phyloP scores from a whole-genome alignment of 2,329 filamentous ascomycete genomes.

The Thelonectria olida region DNA sequence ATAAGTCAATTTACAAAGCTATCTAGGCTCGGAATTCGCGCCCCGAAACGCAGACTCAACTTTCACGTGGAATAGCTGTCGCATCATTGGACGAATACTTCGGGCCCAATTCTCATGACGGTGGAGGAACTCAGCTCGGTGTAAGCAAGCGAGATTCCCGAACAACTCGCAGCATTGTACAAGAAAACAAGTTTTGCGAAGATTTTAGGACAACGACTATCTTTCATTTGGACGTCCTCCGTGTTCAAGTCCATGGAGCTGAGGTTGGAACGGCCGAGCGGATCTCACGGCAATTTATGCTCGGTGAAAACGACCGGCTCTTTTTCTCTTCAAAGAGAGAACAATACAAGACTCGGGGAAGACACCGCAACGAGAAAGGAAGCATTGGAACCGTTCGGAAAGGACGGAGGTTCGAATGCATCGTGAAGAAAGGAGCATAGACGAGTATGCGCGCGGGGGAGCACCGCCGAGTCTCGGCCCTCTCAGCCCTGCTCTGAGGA shows the following conservation, averaged over 20 bases:
- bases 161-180: not conserved
- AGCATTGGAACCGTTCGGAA: not conserved
- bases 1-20: not conserved
- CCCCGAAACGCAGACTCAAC: no score
- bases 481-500: not conserved
- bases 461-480: not conserved
- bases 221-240: no score
- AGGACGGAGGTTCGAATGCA: not conserved
- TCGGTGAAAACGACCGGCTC: not conserved
- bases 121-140: no score
- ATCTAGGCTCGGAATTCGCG: not conserved
- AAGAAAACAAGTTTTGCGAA: no score
- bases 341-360: not conserved
- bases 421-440: not conserved
- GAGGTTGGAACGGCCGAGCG: not conserved
- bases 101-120: not conserved
- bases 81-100: not conserved
- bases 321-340: not conserved
- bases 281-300: not conserved
- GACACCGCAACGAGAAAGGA: conserved; percentile 10
- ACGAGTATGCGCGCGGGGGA: not conserved
- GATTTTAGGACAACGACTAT: no score
- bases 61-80: no score
- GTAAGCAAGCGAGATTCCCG: no score
- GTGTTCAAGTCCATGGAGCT: no score